Base-by-base conservation (phyloP, 176 grass and related monocot species). In the Ensete ventricosum region DNA sequence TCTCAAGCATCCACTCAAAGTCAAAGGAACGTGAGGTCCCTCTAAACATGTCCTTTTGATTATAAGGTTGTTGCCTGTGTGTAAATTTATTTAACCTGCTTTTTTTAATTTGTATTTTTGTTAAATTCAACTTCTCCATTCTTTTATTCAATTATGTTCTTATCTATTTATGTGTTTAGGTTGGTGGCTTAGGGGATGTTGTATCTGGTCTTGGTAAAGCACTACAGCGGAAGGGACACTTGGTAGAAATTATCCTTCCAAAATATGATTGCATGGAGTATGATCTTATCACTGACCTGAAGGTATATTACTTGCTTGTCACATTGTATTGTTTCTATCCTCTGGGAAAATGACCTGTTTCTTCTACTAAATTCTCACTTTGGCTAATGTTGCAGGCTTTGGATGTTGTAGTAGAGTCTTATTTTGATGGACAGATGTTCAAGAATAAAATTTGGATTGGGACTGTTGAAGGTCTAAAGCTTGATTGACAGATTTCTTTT, bases 391-490 rank as follows among this genome's bases (percentile, higher is more conserved):
- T 83, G 64, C 75, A 98, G 94, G 88, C 78, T 78, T 82, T 98
- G 83, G 86, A 87, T 83, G 80, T 90, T 78, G 70, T 74, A 11
- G 29, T 98, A 27, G 81, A 91, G 78, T 98, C 94, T 50, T 93
- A 91, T 85, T 98, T 93, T 68, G 90, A 98, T 76, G 94, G 94
- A 69, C 78, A 79, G 53, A 22, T 83, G 68, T 98, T 98, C 82
- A 77, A 79, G 52, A 98, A 98, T 82, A 98, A 98, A 88, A 89
- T 98, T 76, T 98, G 94, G 94, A 87, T 85, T n/a, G 94, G 94
- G 53, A 91, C 84, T 74, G 83, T 98, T 76, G 94, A 93, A 93
- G 94, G 94, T 88, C 29, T 77, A 34, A 11, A 70, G 19, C 48
- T 60, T 48, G 26, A 22, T 76, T 62, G 13, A 48, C 9, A 49